These are phyloP conservation scores for Hypoxylon sp. DNA, from an alignment of 2,329 filamentous ascomycete genomes.

Conservation along the genomic window DNA sequence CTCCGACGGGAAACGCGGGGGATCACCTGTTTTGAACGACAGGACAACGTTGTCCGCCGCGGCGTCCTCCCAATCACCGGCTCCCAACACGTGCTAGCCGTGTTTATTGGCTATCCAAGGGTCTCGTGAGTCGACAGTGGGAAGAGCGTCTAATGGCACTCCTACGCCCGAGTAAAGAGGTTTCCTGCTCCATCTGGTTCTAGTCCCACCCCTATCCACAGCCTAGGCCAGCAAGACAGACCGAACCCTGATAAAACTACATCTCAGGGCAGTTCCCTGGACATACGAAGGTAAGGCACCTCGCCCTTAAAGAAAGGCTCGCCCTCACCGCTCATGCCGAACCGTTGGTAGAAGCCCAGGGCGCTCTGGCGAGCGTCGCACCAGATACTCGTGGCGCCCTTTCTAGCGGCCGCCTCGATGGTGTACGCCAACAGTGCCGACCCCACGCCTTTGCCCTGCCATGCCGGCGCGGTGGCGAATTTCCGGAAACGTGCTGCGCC, in stretches of 20 bases:
- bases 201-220: conserved; percentile 22
- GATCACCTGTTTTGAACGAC: conserved; percentile 29
- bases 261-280: conserved; percentile 30
- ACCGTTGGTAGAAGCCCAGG: conserved; percentile 44
- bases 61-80: conserved; percentile 39
- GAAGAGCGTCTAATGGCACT: conserved; percentile 32
- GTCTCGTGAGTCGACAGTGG: conserved; percentile 26
- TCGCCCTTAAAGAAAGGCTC: conserved; percentile 45
- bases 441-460: conserved; percentile 46
- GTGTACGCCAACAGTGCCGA: conserved; percentile 41
- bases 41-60: conserved; percentile 36
- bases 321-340: conserved; percentile 45
- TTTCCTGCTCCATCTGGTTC: neutral
- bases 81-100: conserved; percentile 13
- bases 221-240: conserved; percentile 7
- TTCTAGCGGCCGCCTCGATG: conserved; percentile 40
- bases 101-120: conserved; percentile 31
- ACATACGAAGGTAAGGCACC: conserved; percentile 45
- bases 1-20: conserved; percentile 37
- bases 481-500: conserved; percentile 47
- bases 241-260: conserved; percentile 2
- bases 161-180: conserved; percentile 16
- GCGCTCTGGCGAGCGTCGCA: conserved; percentile 47
- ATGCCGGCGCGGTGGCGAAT: conserved; percentile 44
- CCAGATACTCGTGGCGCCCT: conserved; percentile 43